Base-by-base conservation (phyloP, 305 asterid species). In the Fraxinus sp. region DNA sequence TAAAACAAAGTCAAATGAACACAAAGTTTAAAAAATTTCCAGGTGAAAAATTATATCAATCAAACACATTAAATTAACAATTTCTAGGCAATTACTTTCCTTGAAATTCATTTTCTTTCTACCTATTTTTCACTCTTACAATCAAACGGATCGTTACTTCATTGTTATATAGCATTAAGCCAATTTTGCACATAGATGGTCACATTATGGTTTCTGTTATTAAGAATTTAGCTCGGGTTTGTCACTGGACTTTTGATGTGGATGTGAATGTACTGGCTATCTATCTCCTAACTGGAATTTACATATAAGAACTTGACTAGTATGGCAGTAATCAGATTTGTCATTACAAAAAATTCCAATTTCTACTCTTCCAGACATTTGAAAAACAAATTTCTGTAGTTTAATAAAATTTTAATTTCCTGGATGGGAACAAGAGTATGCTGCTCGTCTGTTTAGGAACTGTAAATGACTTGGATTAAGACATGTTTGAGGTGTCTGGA, bases 331-430 rank as follows among this genome's bases (percentile, higher is more conserved):
- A 10, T 66, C 36, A 1, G 30, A 62, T 1, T 1, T 10, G 2
- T 3, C 3, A 10, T 10, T 66, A 1, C 18, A 28, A 28, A 66
- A 26, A 26, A 66, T 66, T 10, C 18, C 36, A 22, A 22, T 62
- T 62, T 62, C 70, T 62, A 2, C 72, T 66, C 74, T 66, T 66
- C 74, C 74, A 9, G 74, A 66, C 74, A 10, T 66, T 66, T 66
- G 73, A 66, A 66, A n/a, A 66, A 66, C 36, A 24, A n/a, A 10
- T 26, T 3, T 66, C 5, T 8, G 70, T 20, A 20, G 14, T 59
- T 26, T 6, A 2, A 57, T 22, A 57, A 18, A 57, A n/a, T 57
- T 57, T 57, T 52, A 52, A 16, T 52, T 6, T 55, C 66, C 10
- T 20, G 30, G 30, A 18, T 18, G 70, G 70, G 70, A 55, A 57